Percentiles rank a stretch among this genome's conserved stretches.
Conservation (phyloP, 2,329 filamentous ascomycete genomes). For the Emergomyces africanus region DNA sequence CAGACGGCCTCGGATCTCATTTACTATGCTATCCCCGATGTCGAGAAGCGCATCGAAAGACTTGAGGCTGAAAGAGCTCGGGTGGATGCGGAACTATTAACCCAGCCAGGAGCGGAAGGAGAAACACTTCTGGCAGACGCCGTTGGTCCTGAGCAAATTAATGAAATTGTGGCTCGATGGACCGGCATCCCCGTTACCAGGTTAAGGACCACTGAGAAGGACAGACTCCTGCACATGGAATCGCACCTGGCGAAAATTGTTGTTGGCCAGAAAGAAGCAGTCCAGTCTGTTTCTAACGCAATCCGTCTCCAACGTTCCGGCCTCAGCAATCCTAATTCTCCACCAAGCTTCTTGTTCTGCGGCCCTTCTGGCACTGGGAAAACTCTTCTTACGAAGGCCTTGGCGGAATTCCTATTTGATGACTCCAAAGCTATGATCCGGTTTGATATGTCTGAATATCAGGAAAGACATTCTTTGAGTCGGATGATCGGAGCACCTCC, state of each 20-base stretch:
- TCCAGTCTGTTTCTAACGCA: conserved; percentile 83
- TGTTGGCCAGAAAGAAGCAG: conserved; percentile 88
- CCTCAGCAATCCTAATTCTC: conserved; percentile 89
- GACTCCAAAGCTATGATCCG: conserved; percentile 96
- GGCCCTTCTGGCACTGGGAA: conserved; percentile 98
- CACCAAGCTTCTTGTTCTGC: conserved; percentile 96
- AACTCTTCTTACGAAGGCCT: conserved; percentile 88
- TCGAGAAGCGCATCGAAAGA: conserved; percentile 63
- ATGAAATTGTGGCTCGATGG: conserved; percentile 93
- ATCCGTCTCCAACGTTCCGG: conserved; percentile 92
- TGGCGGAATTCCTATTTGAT: conserved; percentile 97
- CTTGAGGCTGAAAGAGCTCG: conserved; percentile 70
- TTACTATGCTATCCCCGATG: conserved; percentile 95
- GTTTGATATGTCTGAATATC: conserved; percentile 99
- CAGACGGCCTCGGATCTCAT: conserved; percentile 83
- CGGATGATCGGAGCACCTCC: conserved; percentile 97
- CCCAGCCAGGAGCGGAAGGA: conserved; percentile 50
- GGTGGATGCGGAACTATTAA: conserved; percentile 55
- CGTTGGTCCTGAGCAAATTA: conserved; percentile 95
- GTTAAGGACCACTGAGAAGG: conserved; percentile 89
- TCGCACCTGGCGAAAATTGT: conserved; percentile 70
- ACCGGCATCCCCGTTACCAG: conserved; percentile 96
- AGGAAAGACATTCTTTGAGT: conserved; percentile 88
- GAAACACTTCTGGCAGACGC: conserved; percentile 75
- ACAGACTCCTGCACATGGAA: conserved; percentile 98